Evolutionary conservation across 2,329 filamentous ascomycete species (phyloP), one percentile per base, ranked within the genome.

Genomic region (Colletotrichum noveboracense): DNA sequence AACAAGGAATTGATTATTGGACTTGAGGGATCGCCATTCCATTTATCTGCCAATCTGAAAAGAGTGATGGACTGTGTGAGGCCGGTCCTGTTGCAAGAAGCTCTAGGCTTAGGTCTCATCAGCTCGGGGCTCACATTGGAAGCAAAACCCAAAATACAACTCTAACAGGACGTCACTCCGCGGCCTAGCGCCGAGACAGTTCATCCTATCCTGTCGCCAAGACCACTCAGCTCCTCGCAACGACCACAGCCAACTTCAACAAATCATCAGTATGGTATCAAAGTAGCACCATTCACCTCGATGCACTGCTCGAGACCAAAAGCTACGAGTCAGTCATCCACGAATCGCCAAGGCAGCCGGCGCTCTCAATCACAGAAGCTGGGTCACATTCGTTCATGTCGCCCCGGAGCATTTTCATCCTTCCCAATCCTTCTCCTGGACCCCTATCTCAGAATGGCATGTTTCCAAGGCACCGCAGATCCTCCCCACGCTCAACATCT

Each of bases 121-220:
- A 55, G 38, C 13, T 26, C 56, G 43, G 69, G 66, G 71, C 66
- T 64, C 66, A 24, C 56, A 70, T 34, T 32, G 71, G 21, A 8
- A 26, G 30, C 32, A 16, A 36, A 48, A 28, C 60, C 60, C 56
- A 48, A 65, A 65, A 70, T 74, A 74, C 66, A 24, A 70, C 26
- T 32, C 32, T 28, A 55, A 60, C 8, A n/a, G 9, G 18, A 43
- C 34, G 62, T 28, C 73, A 38, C 38, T 75, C 43, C 43, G 62
- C 69, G 56, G 58, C 38, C 43, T 43, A 14, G 28, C 14, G 32
- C 69, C 62, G 34, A 18, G 60, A n/a, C 34, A 28, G 71, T 74
- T 74, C 71, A 58, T 74, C 66, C 34, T 48, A 48, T 58, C 30
- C 43, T 30, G 24, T 16, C 26, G 16, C 30, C 43, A 34, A 28